These are phyloP conservation scores for Vaccinium myrtillus DNA, from an alignment of 148 eudicot genomes.

Conservation along the genomic window DNA sequence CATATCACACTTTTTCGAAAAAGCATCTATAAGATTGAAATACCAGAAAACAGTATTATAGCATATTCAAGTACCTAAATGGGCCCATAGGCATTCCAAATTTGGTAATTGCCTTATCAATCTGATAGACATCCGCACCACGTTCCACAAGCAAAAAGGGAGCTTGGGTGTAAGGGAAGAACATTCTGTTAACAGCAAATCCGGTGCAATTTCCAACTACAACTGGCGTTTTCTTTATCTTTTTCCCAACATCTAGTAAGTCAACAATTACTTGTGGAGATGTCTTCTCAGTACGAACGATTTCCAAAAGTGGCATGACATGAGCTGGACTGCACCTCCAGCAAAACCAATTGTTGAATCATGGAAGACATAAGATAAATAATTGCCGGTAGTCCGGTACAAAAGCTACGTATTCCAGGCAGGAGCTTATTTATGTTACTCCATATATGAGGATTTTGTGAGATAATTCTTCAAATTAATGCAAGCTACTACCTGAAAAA, in stretches of 20 bases:
- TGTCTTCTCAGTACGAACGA: constrained; percentile 84
- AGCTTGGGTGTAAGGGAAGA: constrained; percentile 87
- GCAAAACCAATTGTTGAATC: constrained; percentile 12
- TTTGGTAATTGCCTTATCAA: constrained; percentile 71
- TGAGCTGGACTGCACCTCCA: constrained; percentile 77
- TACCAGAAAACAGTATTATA: neutral
- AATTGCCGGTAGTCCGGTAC: neutral
- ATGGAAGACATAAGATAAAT: neutral
- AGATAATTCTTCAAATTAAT: too few relatives aligned
- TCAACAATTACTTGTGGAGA: constrained; percentile 89
- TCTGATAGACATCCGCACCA: constrained; percentile 74
- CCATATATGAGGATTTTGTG: too few relatives aligned
- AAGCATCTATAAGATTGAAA: neutral
- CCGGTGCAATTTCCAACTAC: constrained; percentile 97
- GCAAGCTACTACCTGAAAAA: constrained; percentile 72
- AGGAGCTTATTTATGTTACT: too few relatives aligned
- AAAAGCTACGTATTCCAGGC: too few relatives aligned
- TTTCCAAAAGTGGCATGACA: constrained; percentile 94
- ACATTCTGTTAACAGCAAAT: constrained; percentile 92
- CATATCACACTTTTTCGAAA: neutral
- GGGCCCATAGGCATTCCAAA: constrained; percentile 99
- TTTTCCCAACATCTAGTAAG: constrained; percentile 82
- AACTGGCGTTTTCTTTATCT: constrained; percentile 85
- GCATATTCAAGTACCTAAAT: constrained; percentile 50
- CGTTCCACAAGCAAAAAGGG: constrained; percentile 82